Evolutionary conservation across 306 rosid genomes (phyloP), one percentile per base, ranked within the genome.

Genomic region (Morella rubra): DNA sequence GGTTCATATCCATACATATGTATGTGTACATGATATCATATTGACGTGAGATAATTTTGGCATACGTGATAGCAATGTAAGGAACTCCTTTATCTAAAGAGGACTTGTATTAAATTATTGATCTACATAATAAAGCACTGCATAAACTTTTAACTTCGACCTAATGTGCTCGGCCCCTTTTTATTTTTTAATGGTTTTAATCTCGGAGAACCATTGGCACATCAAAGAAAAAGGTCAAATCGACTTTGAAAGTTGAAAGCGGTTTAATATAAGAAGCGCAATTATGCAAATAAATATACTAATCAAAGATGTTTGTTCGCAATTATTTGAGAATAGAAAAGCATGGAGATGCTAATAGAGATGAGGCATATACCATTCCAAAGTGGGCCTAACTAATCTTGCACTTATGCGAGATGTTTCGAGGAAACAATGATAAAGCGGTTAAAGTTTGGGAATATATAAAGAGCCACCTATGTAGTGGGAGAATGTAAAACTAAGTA

Each of bases 331-430:
- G 27, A 19, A 74, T 52, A 13, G 22, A 58, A 59, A 70, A 16
- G 45, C 64, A 37, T 32, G 76, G 52, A 80, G 37, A 73, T 52
- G 60, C 73, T 42, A 32, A 73, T 72, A 76, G 73, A 79, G 71
- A 18, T 27, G 44, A 5, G 80, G 78, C 71, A 65, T 58, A 71
- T 74, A 75, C 41, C 64, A 51, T 65, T 54, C 77, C 69, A 32
- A 44, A 73, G 81, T 81, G 83, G 76, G 72, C 79, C 83, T 83
- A 81, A 75, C 77, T 81, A 68, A 77, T 77, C 27, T 32, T 44
- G 44, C 85, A 78, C 85, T 83, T 61, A 65, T 8, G 52, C 69
- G 44, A 51, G 50, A 42, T 77, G 52, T 75, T 74, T 52, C 20
- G 78, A 44, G 32, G 72, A 71, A 72, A 83, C 76, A 75, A 75